phyloP scores from a whole-genome alignment of 345 rosid genomes.

The Eucalyptus pauciflora region DNA sequence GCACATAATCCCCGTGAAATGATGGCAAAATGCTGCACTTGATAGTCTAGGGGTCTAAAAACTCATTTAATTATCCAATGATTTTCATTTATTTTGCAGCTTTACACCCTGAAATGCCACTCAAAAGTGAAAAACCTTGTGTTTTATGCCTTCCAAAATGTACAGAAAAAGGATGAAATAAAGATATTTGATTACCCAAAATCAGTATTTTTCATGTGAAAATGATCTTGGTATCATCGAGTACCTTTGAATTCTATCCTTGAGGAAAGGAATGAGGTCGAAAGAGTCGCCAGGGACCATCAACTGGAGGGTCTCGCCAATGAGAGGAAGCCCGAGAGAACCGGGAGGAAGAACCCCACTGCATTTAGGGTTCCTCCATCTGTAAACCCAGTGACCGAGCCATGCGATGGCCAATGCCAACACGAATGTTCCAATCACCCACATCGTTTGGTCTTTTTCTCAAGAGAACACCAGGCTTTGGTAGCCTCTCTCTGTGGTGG shows the following conservation, averaged over 20 bases:
- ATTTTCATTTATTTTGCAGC: not conserved
- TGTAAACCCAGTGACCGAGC: not conserved
- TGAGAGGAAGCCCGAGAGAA: constrained; percentile 15
- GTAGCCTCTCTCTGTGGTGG: no score
- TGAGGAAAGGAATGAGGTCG: constrained; percentile 14
- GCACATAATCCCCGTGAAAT: not conserved
- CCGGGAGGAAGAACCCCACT: constrained; percentile 16
- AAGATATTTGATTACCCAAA: not conserved
- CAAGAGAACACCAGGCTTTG: not conserved
- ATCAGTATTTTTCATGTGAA: not conserved
- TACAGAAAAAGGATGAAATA: not conserved
- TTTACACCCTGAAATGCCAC: not conserved
- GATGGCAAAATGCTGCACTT: not conserved
- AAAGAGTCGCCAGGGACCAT: constrained; percentile 5
- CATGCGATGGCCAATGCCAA: not conserved
- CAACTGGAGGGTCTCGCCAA: constrained; percentile 21
- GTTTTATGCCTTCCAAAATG: not conserved
- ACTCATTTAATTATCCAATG: not conserved
- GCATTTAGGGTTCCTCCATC: constrained; percentile 14
- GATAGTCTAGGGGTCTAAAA: not conserved
- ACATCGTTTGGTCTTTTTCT: not conserved
- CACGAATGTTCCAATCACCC: not conserved
- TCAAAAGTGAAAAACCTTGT: not conserved
- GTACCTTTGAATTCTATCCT: constrained; percentile 4
- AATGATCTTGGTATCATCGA: not conserved